phyloP scores from a whole-genome alignment of 1,284 basidiomycete species.

The Leccinum pachyderme region DNA sequence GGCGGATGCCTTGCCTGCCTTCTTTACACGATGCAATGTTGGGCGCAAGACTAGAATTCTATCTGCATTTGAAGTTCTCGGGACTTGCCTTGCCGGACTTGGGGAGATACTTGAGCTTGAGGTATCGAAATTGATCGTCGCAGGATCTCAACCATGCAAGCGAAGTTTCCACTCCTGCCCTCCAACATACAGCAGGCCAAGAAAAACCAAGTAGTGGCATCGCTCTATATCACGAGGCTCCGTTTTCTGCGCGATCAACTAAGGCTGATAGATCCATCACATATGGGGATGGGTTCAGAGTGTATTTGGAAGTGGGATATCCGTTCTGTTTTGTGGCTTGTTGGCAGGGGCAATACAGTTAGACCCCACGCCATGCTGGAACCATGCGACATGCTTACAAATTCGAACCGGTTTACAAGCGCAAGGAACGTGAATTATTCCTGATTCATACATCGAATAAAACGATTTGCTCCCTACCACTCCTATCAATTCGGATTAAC shows the following conservation, averaged over 20 bases:
- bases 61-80: not conserved
- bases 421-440: conserved; percentile 5
- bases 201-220: not conserved
- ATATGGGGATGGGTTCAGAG: not conserved
- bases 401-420: not conserved
- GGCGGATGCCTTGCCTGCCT: not conserved
- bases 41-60: not conserved
- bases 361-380: not conserved
- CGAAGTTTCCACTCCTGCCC: not conserved
- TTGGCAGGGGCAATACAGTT: not conserved
- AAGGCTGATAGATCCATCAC: not conserved
- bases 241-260: not conserved
- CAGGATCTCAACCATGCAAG: not conserved
- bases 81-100: not conserved
- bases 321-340: not conserved
- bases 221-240: not conserved
- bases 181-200: not conserved
- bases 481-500: conserved; percentile 69
- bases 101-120: not conserved
- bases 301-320: not conserved
- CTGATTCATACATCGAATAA: conserved; percentile 54
- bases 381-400: not conserved
- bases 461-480: conserved; percentile 68
- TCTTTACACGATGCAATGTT: not conserved
- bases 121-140: not conserved